These are phyloP conservation scores for Gillenia trifoliata DNA, from an alignment of 306 rosid species.

Conservation along the genomic window DNA sequence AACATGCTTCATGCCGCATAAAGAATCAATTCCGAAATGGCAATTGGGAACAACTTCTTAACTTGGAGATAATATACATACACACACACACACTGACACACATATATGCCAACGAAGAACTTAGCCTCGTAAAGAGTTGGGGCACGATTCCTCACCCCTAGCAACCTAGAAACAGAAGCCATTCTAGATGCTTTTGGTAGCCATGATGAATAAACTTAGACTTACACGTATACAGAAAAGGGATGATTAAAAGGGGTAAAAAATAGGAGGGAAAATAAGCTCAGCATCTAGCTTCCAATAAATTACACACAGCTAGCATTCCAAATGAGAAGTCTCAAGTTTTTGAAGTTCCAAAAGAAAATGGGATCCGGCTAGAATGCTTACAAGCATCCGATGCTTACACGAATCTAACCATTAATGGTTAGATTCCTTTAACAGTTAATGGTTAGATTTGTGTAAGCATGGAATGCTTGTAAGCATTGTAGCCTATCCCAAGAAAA, in stretches of 20 bases:
- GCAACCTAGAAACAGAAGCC: not conserved
- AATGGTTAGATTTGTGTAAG: too few relatives aligned
- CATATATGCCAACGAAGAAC: not conserved
- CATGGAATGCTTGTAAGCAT: too few relatives aligned
- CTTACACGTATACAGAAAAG: not conserved
- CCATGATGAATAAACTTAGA: not conserved
- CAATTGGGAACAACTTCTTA: not conserved
- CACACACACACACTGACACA: not conserved
- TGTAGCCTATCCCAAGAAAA: too few relatives aligned
- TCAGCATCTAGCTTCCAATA: not conserved
- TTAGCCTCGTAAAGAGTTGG: not conserved
- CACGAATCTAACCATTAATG: too few relatives aligned
- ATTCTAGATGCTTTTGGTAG: not conserved
- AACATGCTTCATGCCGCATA: constrained; percentile 1
- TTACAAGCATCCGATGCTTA: too few relatives aligned
- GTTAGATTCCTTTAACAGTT: too few relatives aligned
- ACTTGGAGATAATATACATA: not conserved
- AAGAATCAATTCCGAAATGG: not conserved
- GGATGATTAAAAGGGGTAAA: not conserved
- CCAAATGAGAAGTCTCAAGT: not conserved
- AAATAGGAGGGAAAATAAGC: not conserved
- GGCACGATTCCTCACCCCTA: not conserved
- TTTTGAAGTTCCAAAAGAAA: not conserved
- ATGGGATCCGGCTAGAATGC: not conserved
- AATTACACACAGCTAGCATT: not conserved